Evolutionary conservation across 495 filamentous ascomycete species (phyloP), one percentile per base, ranked within the genome.

Genomic region (Pyrenula massariospora): DNA sequence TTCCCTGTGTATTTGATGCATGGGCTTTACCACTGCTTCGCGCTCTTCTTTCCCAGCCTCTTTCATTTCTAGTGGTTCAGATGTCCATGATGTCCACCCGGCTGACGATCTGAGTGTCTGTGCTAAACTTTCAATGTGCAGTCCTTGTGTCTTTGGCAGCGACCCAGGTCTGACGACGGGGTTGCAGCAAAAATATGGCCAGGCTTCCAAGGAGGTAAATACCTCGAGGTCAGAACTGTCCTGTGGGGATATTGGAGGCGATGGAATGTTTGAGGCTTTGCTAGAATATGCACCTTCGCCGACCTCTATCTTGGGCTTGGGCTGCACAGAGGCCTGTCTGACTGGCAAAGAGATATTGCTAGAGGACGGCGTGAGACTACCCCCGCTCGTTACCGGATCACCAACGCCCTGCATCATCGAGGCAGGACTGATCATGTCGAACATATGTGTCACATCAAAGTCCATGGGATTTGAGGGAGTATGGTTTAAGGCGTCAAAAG

Each of bases 21-120:
- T 42, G 15, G 31, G 31, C 15, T 42, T 42, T 5, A 42, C 31
- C 15, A 42, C 15, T 15, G 31, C 31, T 42, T 42, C 31, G 31
- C 31, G 31, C 5, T 15, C 5, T 15, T 12, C 84, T 70, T 8
- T 81, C 70, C 24, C 84, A 70, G 60, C 79, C 83, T 61, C 74
- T 80, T 49, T 77, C 76, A 5, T 70, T 68, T 24, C 23, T 68
- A 62, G 0, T 74, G 67, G 49, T 63, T 67, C 24, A 68, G 59
- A 48, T 73, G 75, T 1, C 64, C 70, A 42, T 15, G 31, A 42
- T 42, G 31, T 15, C 31, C 31, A 42, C 8, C 31, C 15, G 31
- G 31, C 31, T 8, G 31, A 42, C 8, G 31, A 42, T 5, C 31
- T 15, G 15, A 42, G 31, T 5, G 31, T 42, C 31, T 42, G 8